These are phyloP conservation scores for Rosellinia necatrix DNA, from an alignment of 2,329 filamentous ascomycete species.

Conservation along the genomic window DNA sequence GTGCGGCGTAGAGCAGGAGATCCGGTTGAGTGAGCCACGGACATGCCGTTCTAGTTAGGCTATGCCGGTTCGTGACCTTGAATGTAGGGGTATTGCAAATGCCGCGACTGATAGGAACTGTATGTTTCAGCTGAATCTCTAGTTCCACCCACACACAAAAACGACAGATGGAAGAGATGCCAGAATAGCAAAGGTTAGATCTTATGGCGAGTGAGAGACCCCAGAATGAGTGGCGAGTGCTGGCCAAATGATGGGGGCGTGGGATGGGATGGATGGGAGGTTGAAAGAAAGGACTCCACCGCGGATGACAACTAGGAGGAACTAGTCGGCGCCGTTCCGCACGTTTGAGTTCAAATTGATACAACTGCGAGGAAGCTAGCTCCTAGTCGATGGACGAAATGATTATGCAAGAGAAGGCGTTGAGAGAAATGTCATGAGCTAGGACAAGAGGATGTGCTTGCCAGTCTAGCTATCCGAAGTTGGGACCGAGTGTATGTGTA, in stretches of 20 bases:
- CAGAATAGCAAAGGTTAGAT: constrained; percentile 40
- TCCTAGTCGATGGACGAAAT: constrained; percentile 10
- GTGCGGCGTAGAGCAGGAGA: constrained; percentile 48
- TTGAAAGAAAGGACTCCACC: constrained; percentile 9
- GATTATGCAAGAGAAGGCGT: constrained; percentile 22
- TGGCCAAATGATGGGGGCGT: constrained; percentile 21
- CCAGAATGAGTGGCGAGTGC: constrained; percentile 16
- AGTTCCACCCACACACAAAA: constrained; percentile 35
- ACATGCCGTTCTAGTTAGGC: constrained; percentile 42
- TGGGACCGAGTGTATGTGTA: constrained; percentile 2
- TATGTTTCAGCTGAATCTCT: constrained; percentile 23
- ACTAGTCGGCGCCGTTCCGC: constrained; percentile 15
- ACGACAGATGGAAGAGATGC: constrained; percentile 39
- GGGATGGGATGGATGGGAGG: constrained; percentile 9
- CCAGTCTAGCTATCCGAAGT: not conserved
- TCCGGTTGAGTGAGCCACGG: constrained; percentile 45
- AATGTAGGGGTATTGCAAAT: not conserved
- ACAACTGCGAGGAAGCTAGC: constrained; percentile 21
- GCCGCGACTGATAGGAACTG: constrained; percentile 12
- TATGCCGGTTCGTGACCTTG: not conserved
- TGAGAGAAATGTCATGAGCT: not conserved
- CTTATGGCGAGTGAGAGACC: constrained; percentile 29
- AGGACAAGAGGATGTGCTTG: constrained; percentile 6
- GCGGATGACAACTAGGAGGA: constrained; percentile 12
- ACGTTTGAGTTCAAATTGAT: constrained; percentile 13